Evolutionary conservation across 2,329 filamentous ascomycete genomes (phyloP), one percentile per base, ranked within the genome.

Genomic region (Aspergillus quadricinctus): DNA sequence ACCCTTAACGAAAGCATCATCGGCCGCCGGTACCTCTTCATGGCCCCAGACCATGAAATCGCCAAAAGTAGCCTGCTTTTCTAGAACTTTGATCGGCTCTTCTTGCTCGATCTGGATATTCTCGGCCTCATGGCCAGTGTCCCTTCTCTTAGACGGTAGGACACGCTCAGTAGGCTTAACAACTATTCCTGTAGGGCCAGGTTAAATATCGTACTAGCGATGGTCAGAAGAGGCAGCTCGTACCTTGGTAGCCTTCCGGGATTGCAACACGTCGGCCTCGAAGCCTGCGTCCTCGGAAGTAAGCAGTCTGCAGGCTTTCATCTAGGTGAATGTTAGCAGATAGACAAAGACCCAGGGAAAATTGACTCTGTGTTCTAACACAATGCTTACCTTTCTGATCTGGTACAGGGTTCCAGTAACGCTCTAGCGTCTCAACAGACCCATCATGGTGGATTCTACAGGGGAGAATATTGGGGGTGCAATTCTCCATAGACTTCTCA

Each of bases 1-100:
- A 0, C 88, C 85, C 69, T 88, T 87, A 4, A 90, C 78, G 69
- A 91, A 94, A 1, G 82, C 78, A 73, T 96, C 90, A 28, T 79
- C 78, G 0, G 80, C 79, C 57, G 88, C 85, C 5, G 85, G 85
- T 50, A 83, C 65, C 1, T 76, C 73, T 63, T 94, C 92, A 71
- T 96, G 92, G 0, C 83, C 87, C 92, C 92, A 97, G n/a, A 96
- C 81, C 3, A 90, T 75, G 51, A 96, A 71, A 54, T 88, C 80
- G 6, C 91, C 84, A 68, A 97, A 97, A 17, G 80, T 80, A 1
- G 85, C 86, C 21, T 86, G 78, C 46, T 84, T 78, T 51, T 88
- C 81, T 63, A 93, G 72, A 1, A 81, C 75, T 21, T 78, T 79
- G 9, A 84, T 81, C 1, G 82, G 78, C 25, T 82, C 78, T 11